Percentiles rank a stretch among this genome's conserved stretches.
These are phyloP conservation scores for Przewalskia tangutica DNA, from an alignment of 257 asterid genomes.

Conservation along the genomic window DNA sequence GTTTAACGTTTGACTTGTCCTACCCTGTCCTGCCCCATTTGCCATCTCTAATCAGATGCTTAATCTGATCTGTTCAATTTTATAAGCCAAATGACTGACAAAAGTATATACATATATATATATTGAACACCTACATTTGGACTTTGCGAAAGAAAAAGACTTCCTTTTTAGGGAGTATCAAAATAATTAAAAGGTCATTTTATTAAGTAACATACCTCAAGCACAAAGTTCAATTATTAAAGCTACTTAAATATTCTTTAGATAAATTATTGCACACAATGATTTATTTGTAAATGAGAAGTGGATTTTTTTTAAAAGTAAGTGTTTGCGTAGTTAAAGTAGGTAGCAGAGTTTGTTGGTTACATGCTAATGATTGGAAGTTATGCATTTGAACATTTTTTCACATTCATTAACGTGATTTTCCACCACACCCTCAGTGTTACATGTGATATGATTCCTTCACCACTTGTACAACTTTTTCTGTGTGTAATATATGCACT, in stretches of 20 bases:
- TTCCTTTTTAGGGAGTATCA: background rate
- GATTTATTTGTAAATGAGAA: background rate
- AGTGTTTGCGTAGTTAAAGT: background rate
- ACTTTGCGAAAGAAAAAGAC: background rate
- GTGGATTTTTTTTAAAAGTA: background rate
- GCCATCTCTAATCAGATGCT: too few relatives aligned
- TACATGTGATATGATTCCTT: conserved; percentile 10
- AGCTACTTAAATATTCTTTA: background rate
- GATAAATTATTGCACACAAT: background rate
- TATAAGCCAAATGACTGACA: background rate
- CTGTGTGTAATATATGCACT: background rate
- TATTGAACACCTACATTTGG: background rate
- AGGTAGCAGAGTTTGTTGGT: background rate
- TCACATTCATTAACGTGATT: conserved; percentile 8
- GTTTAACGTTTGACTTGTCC: too few relatives aligned
- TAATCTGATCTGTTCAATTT: background rate
- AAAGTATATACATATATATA: background rate
- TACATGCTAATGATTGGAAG: conserved; percentile 2
- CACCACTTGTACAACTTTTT: background rate
- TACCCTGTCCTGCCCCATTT: too few relatives aligned
- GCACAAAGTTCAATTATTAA: background rate
- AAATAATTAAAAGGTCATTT: background rate
- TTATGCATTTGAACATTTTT: background rate
- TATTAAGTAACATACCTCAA: background rate
- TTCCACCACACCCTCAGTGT: background rate